These are phyloP conservation scores for Gracilaria domingensis DNA, from an alignment of 23 red algal species.

Conservation along the genomic window DNA sequence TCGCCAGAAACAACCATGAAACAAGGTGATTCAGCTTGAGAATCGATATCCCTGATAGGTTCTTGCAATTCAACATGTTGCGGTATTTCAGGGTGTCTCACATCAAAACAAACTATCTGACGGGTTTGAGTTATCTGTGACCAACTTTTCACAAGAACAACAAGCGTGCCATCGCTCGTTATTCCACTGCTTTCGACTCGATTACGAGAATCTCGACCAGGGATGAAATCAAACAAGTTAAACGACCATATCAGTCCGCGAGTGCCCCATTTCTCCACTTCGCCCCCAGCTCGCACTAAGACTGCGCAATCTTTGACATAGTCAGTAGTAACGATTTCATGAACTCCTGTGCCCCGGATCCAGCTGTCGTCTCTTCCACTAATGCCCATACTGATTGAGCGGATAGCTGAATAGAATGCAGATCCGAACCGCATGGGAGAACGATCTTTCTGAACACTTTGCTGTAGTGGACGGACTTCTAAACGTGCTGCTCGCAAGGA, in stretches of 20 bases:
- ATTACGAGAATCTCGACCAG: background rate
- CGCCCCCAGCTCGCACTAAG: constrained; percentile 35
- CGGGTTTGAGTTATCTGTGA: background rate
- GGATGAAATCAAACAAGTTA: constrained; percentile 54
- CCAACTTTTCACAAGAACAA: constrained; percentile 24
- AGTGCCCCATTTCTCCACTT: constrained; percentile 58
- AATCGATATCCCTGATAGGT: constrained; percentile 46
- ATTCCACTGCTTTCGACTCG: constrained; percentile 30
- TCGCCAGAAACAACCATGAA: constrained; percentile 56
- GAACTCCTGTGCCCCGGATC: constrained; percentile 24
- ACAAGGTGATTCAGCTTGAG: constrained; percentile 25
- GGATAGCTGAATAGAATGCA: constrained; percentile 66
- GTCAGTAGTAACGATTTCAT: constrained; percentile 28
- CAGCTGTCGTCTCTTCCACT: constrained; percentile 43
- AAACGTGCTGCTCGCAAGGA: constrained; percentile 8
- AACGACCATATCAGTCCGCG: constrained; percentile 40
- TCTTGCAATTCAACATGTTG: constrained; percentile 15
- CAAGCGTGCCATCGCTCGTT: constrained; percentile 43
- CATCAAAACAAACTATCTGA: constrained; percentile 41
- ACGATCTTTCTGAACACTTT: background rate
- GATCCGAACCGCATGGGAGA: constrained; percentile 46
- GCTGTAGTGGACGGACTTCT: constrained; percentile 36
- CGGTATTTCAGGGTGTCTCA: background rate
- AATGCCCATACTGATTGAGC: constrained; percentile 39
- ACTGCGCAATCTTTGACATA: background rate